Base-by-base conservation (phyloP, 1,139 yeast species). In the Blastobotrys capitulatus region DNA sequence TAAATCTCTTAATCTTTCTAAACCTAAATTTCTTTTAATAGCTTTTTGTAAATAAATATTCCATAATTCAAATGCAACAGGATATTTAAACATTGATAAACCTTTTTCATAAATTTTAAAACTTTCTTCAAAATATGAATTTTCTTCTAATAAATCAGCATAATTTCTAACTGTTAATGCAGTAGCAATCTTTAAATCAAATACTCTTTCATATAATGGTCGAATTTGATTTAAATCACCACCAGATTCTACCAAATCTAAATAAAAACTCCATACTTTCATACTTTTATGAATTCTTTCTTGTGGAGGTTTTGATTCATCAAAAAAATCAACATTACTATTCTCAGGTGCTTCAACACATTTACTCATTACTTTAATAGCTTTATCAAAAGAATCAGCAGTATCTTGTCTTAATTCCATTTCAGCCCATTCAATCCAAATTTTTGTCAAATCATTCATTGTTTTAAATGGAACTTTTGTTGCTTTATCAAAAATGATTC, bases 391-490 rank as follows among this genome's bases (percentile, higher is more conserved):
- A 2, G 22, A 16, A 37, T 37, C 40, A 19, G 16, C 40, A 46
- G 80, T 76, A 13, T 75, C 78, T 35, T 70, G 68, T n/a, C 74
- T 66, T 31, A 84, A 59, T 48, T 79, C 81, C 66, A 81, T 67
- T 54, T 84, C 87, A 20, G 85, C 73, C 96, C 97, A 89, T 38
- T 74, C 76, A 29, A 79, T 70, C 75, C 89, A 87, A 2, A 88
- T 65, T 2, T 76, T 76, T 1, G 83, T 86, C 38, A 88, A 66
- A 53, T 88, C 96, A 32, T 79, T 78, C 1, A 80, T 71, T 18
- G 74, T 68, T 29, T 72, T 75, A 65, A 76, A 88, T 12, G 89
- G 90, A 0, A 92, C 92, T 48, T 81, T 79, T 1, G 80, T 71
- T 0, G 94, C 84, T 52, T 82, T 83, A 38, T 80, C 78, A 51